These are phyloP conservation scores for Selaginella moellendorffii DNA, from an alignment of 75 land plant species.

Conservation along the genomic window DNA sequence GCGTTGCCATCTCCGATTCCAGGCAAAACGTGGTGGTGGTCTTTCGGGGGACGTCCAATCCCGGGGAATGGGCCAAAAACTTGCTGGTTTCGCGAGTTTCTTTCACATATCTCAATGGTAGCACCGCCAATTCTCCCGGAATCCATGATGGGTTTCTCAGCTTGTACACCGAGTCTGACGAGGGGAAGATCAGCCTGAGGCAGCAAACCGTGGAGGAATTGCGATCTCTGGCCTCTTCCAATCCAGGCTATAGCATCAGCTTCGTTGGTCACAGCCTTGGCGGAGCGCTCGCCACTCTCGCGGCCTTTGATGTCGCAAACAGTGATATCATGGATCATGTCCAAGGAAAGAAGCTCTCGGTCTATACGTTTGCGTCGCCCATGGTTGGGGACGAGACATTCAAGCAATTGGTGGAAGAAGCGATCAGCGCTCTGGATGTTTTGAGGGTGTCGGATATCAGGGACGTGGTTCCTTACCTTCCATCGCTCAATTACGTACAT, in stretches of 20 bases:
- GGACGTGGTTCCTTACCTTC: not conserved
- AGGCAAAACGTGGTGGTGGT: not conserved
- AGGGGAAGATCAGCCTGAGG: not conserved
- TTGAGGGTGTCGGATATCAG: not conserved
- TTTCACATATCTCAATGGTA: not conserved
- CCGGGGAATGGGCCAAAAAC: not conserved
- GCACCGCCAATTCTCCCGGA: not conserved
- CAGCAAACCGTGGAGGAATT: not conserved
- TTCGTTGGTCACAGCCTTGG: conserved; percentile 82
- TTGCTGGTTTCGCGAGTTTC: not conserved
- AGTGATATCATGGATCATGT: not conserved
- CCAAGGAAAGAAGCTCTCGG: not conserved
- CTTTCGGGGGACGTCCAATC: not conserved
- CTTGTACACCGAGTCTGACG: not conserved
- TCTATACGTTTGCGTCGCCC: not conserved
- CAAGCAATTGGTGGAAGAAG: not conserved
- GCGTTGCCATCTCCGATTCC: not conserved
- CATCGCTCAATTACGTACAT: not conserved
- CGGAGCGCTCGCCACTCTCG: conserved; percentile 8
- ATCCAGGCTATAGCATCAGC: conserved; percentile 35
- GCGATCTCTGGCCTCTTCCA: not conserved
- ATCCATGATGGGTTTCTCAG: not conserved
- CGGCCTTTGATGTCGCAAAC: not conserved
- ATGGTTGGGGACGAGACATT: not conserved
- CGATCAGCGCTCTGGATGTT: not conserved